phyloP scores from a whole-genome alignment of 2,329 filamentous ascomycete species.

The Xylariomycetidae sp. region DNA sequence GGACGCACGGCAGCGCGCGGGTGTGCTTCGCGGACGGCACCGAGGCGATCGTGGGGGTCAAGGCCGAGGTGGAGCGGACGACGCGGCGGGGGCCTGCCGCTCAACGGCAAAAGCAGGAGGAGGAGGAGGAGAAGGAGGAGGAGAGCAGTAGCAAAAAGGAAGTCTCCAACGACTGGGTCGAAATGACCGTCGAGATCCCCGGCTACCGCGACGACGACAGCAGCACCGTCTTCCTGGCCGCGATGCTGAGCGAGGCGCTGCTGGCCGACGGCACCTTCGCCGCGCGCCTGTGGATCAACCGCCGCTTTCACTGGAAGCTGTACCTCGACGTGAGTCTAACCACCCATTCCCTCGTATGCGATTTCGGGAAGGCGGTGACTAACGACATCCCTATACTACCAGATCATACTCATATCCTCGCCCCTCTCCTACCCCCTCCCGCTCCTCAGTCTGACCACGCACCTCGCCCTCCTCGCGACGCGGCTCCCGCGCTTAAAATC shows the following conservation, averaged over 20 bases:
- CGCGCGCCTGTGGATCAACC: slow-evolving; percentile 77
- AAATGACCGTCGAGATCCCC: slow-evolving; percentile 86
- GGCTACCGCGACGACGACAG: slow-evolving; percentile 88
- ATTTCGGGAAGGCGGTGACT: neutral
- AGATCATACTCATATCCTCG: slow-evolving; percentile 91
- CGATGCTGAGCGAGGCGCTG: slow-evolving; percentile 85
- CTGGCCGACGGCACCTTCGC: slow-evolving; percentile 64
- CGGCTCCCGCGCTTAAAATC: slow-evolving; percentile 80
- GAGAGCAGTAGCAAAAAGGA: slow-evolving; percentile 11
- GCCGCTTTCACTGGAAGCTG: slow-evolving; percentile 90
- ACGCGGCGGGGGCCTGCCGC: slow-evolving; percentile 11
- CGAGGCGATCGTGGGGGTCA: slow-evolving; percentile 92
- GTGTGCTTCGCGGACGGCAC: slow-evolving; percentile 94
- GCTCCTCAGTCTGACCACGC: slow-evolving; percentile 84
- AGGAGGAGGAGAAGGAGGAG: slow-evolving; percentile 12
- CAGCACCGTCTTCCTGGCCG: slow-evolving; percentile 76
- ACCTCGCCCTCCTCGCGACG: slow-evolving; percentile 85
- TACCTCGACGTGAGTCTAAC: slow-evolving; percentile 77
- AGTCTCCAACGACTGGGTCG: slow-evolving; percentile 66
- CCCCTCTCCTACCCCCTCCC: slow-evolving; percentile 90
- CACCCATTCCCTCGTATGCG: neutral
- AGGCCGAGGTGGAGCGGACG: slow-evolving; percentile 86
- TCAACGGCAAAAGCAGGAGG: slow-evolving; percentile 15
- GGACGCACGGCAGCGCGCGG: slow-evolving; percentile 85
- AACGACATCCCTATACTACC: slow-evolving; percentile 4